Evolutionary conservation across 1,139 yeast genomes (phyloP).

Genomic region (Pneumocystis wakefieldiae): DNA sequence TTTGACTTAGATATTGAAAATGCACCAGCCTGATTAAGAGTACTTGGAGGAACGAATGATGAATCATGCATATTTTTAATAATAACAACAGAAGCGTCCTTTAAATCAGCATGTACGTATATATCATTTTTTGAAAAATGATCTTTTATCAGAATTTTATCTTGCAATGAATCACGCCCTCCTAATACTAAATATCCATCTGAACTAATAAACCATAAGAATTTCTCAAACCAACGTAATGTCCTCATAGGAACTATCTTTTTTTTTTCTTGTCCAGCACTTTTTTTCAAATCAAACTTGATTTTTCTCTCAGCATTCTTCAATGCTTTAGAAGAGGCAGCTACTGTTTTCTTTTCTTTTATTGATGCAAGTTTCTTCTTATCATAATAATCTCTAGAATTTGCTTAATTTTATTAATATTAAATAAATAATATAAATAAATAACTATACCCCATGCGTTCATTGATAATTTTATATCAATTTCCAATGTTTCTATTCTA

Average conservation of each 20-base stretch:
- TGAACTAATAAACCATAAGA: constrained; percentile 76
- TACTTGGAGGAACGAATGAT: constrained; percentile 56
- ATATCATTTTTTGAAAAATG: constrained; percentile 59
- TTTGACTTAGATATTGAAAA: constrained; percentile 65
- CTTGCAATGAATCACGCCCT: constrained; percentile 72
- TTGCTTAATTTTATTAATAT: constrained; percentile 32
- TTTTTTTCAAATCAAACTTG: constrained; percentile 51
- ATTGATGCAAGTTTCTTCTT: constrained; percentile 60
- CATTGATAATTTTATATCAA: not conserved
- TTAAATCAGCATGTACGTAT: constrained; percentile 60
- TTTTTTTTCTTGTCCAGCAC: constrained; percentile 52
- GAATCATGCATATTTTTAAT: constrained; percentile 48
- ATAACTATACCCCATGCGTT: constrained; percentile 1
- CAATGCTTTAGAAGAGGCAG: constrained; percentile 63
- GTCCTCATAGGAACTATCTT: constrained; percentile 12
- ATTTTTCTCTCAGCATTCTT: constrained; percentile 75
- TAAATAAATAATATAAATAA: constrained; percentile 19
- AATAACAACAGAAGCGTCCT: constrained; percentile 61
- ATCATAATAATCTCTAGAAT: constrained; percentile 75
- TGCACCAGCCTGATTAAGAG: constrained; percentile 80
- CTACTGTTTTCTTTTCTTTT: constrained; percentile 68
- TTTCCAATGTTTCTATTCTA: constrained; percentile 4
- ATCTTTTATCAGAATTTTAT: constrained; percentile 67
- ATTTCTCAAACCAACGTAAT: constrained; percentile 86
- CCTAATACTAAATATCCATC: constrained; percentile 81